Evolutionary conservation across 768 basidiomycete species (phyloP).

Genomic region (Cantharellus anzutake): DNA sequence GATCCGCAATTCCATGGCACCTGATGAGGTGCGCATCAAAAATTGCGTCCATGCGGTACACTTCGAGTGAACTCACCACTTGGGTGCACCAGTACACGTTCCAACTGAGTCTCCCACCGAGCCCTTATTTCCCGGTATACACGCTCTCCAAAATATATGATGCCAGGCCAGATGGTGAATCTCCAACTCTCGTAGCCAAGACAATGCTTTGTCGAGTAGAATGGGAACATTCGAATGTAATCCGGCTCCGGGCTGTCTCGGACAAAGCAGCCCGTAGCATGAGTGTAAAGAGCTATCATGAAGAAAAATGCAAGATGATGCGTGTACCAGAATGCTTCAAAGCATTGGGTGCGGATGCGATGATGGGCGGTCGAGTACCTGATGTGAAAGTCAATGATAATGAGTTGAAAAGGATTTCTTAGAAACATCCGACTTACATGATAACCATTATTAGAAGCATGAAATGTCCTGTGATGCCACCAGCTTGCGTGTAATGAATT

Average conservation of each 20-base stretch:
- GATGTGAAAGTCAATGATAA: constrained; percentile 2
- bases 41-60: neutral
- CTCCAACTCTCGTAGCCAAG: constrained; percentile 85
- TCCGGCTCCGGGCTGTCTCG: constrained; percentile 67
- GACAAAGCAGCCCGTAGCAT: constrained; percentile 90
- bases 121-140: constrained; percentile 70
- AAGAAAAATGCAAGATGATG: constrained; percentile 91
- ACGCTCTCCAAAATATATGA: constrained; percentile 78
- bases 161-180: constrained; percentile 81
- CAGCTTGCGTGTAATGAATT: constrained; percentile 77
- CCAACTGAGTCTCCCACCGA: constrained; percentile 54
- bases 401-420: neutral
- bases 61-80: constrained; percentile 33
- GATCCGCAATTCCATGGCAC: constrained; percentile 87
- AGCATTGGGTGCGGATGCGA: constrained; percentile 75
- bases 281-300: constrained; percentile 76
- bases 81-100: constrained; percentile 77
- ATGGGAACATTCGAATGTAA: constrained; percentile 53
- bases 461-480: constrained; percentile 88
- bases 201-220: constrained; percentile 75
- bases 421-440: constrained; percentile 24
- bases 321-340: constrained; percentile 95
- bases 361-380: constrained; percentile 71
- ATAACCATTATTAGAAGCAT: constrained; percentile 88
- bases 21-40: constrained; percentile 18